Conservation (phyloP, 2,329 filamentous ascomycete genomes). For the Metarhizium humberi region DNA sequence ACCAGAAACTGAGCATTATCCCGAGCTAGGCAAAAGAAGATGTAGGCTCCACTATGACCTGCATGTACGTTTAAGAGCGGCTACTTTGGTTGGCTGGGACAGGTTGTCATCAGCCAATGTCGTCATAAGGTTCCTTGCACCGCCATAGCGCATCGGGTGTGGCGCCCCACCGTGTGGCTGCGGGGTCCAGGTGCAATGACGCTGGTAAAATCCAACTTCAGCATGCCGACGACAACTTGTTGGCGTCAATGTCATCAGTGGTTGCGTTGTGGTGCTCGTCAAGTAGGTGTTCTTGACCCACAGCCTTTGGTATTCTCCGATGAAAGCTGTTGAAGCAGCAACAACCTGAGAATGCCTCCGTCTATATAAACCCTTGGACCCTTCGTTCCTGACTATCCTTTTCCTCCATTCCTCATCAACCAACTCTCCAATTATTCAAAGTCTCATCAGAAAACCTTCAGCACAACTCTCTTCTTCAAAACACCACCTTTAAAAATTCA, state of each 20-base stretch:
- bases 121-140: constrained; percentile 1
- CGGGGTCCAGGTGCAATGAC: background rate
- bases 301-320: background rate
- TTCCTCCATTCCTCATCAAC: background rate
- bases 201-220: background rate
- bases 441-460: background rate
- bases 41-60: background rate
- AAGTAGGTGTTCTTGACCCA: background rate
- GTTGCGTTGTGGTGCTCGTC: background rate
- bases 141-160: background rate
- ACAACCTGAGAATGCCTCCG: background rate
- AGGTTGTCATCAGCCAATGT: constrained; percentile 1
- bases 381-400: background rate
- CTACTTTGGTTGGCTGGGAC: background rate
- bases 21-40: background rate
- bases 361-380: background rate
- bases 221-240: background rate
- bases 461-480: constrained; percentile 4
- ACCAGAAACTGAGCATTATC: background rate
- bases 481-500: constrained; percentile 15
- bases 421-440: background rate
- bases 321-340: background rate
- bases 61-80: too few species aligned
- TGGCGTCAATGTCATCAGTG: background rate
- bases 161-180: background rate